Percentiles rank a stretch among this genome's conserved stretches.
Conservation (phyloP, 2,329 filamentous ascomycete species). For the Talaromyces piceae region DNA sequence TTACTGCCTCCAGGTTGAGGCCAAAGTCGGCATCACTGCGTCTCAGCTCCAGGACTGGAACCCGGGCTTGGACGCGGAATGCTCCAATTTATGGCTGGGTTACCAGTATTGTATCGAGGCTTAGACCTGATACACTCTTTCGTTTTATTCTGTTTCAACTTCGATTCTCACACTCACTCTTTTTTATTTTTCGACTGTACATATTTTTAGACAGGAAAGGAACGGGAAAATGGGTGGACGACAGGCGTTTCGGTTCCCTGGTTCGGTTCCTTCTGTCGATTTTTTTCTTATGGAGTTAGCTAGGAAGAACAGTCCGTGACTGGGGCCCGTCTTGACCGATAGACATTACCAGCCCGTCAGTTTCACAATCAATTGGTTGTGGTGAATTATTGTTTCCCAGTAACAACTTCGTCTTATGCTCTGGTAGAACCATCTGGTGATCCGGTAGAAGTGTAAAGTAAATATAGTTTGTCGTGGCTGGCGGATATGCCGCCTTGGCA, state of each 20-base stretch:
- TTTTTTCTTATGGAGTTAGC: neutral
- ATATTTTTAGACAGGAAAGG: constrained; percentile 5
- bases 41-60: constrained; percentile 10
- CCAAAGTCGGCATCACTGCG: constrained; percentile 6
- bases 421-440: too few relatives aligned
- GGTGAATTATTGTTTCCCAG: too few relatives aligned
- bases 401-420: too few relatives aligned
- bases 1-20: constrained; percentile 9
- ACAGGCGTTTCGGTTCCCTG: neutral
- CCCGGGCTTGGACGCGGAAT: constrained; percentile 6
- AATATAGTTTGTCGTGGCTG: too few relatives aligned
- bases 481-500: too few relatives aligned
- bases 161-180: neutral
- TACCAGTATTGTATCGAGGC: constrained; percentile 11
- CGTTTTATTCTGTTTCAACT: neutral
- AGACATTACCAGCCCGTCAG: neutral
- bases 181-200: constrained; percentile 8
- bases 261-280: neutral
- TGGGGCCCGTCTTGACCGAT: neutral
- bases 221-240: neutral
- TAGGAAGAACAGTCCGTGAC: neutral
- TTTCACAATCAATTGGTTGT: neutral
- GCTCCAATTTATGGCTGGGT: constrained; percentile 9
- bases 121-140: neutral
- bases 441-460: too few relatives aligned